Evolutionary conservation across 257 asterid species (phyloP).

Genomic region (Solanum neorickii): DNA sequence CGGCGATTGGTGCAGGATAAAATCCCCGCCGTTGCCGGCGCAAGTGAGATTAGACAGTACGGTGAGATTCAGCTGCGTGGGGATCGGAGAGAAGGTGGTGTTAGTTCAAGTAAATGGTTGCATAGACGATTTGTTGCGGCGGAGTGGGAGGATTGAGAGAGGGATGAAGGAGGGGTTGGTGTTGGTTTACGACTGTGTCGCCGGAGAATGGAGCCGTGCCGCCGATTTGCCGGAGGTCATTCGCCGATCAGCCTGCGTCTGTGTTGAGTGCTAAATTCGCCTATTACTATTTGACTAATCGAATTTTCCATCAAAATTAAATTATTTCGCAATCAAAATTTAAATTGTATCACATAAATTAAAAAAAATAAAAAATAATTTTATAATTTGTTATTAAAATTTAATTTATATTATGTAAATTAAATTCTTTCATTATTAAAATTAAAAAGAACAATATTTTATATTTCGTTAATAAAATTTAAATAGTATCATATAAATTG

Average conservation of each 20-base stretch:
- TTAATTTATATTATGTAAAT: no score
- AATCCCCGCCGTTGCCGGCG: constrained; percentile 70
- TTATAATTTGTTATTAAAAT: no score
- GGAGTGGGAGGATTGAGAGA: constrained; percentile 62
- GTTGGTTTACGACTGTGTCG: constrained; percentile 44
- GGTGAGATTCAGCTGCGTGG: constrained; percentile 74
- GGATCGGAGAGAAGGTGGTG: constrained; percentile 53
- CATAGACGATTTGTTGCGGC: constrained; percentile 54
- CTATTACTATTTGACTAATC: not conserved
- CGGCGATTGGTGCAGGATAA: constrained; percentile 72
- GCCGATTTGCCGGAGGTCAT: constrained; percentile 67
- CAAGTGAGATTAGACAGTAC: constrained; percentile 74
- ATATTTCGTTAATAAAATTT: no score
- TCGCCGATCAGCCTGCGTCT: constrained; percentile 88
- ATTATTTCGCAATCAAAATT: no score
- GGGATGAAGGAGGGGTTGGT: constrained; percentile 64
- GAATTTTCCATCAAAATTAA: not conserved
- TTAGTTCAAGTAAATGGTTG: constrained; percentile 75
- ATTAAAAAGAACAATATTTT: no score
- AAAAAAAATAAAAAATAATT: accelerated
- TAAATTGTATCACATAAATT: not conserved
- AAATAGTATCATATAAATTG: no score
- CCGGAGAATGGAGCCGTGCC: constrained; percentile 66
- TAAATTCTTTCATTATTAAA: no score
- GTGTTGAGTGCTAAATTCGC: constrained; percentile 45